Evolutionary conservation across 1,139 yeast genomes (phyloP), one percentile per base, ranked within the genome.

Genomic region (Suhomyces chickasaworum): DNA sequence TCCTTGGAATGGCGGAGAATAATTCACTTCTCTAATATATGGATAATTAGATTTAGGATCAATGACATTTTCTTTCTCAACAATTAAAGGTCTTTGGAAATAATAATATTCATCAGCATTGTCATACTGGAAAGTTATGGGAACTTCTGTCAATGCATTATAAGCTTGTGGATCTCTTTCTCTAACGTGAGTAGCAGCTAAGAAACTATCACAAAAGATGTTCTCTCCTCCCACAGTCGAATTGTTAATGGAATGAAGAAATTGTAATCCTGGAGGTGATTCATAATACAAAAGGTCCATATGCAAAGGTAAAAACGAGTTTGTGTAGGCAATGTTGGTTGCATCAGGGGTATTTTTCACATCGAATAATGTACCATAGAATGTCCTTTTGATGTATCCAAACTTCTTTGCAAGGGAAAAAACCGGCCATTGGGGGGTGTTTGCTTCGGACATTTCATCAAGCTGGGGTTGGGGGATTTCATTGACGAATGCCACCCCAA

Each of bases 1-100:
- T 0, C 89, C 95, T 59, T 88, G 95, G 69, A 86, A 88, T 10
- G 95, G 95, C 1, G 96, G 95, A 1, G 95, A 82, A 60, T 87
- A 88, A 58, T 86, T 86, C 30, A 86, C 78, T 42, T 77, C 83
- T 51, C 78, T 77, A 48, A 86, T 78, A 34, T 63, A 61, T 7
- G 71, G 70, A 41, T 69, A 57, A 9, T 66, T 68, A 1, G 71
- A 59, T 7, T 53, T 52, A 0, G 61, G 56, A 33, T 66, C 66
- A 51, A 66, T 59, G 16, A 62, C 60, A 18, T 31, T 31, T 15
- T 58, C 47, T 46, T 81, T 81, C 55, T 84, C 88, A 34, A 83
- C 86, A 13, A 88, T 70, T 47, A 86, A 65, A 1, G 90, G 90
- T 16, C 90, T 73, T 29, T 80, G 72, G 54, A 79, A 84, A 62